These are phyloP conservation scores for Pseudocercospora macadamiae DNA, from an alignment of 2,329 filamentous ascomycete genomes.

Conservation along the genomic window DNA sequence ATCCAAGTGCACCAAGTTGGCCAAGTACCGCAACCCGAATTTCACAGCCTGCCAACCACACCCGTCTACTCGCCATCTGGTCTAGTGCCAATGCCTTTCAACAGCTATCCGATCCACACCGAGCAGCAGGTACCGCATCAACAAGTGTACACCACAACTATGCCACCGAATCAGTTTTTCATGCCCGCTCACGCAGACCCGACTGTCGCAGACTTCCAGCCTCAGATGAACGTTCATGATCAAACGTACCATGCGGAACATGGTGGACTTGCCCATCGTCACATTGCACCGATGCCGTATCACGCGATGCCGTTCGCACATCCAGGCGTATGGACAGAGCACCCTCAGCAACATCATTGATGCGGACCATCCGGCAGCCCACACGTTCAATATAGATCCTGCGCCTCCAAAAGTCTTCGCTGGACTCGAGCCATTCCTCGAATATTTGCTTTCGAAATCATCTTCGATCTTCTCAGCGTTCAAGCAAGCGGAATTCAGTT, in stretches of 20 bases:
- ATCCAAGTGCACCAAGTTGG: conserved; percentile 22
- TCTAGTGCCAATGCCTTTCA: conserved; percentile 18
- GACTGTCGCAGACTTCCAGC: conserved; percentile 16
- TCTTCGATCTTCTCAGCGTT: conserved; percentile 17
- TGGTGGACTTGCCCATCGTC: conserved; percentile 10
- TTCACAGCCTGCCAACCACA: conserved; percentile 25
- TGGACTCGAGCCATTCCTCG: not conserved
- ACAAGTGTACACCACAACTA: conserved; percentile 6
- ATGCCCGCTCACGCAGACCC: conserved; percentile 19
- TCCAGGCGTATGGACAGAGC: conserved; percentile 7
- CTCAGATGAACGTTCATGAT: conserved; percentile 10
- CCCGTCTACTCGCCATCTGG: conserved; percentile 22
- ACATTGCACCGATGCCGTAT: conserved; percentile 19
- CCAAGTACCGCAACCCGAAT: conserved; percentile 29
- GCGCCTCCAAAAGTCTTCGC: too few species aligned
- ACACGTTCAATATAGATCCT: too few species aligned
- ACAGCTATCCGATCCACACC: conserved; percentile 10
- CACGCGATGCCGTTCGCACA: conserved; percentile 16
- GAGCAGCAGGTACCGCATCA: not conserved
- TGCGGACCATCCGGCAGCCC: not conserved
- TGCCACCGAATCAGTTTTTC: conserved; percentile 22
- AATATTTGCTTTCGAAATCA: not conserved
- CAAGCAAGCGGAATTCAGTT: conserved; percentile 15
- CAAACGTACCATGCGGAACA: conserved; percentile 16
- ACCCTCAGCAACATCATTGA: not conserved